A percentile compares a stretch with the other conserved stretches of the same genome.
Evolutionary conservation across 768 basidiomycete species (phyloP).

Genomic region (Lentinula detonsa): DNA sequence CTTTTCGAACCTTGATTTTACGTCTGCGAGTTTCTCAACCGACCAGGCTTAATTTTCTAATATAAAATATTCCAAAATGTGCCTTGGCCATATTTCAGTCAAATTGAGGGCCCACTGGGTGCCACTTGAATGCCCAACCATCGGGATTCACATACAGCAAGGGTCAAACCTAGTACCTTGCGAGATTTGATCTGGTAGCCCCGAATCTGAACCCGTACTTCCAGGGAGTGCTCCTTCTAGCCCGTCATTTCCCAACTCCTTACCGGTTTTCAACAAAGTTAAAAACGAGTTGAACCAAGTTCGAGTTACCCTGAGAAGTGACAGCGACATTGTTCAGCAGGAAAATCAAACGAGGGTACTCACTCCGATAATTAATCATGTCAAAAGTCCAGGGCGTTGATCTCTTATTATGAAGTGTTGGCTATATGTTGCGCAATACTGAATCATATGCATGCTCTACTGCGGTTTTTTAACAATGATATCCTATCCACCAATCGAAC

Average conservation of each 20-base stretch:
- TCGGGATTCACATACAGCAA: no score
- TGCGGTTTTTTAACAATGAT: no score
- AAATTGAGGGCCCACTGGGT: no score
- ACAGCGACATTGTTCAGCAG: background rate
- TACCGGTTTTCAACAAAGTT: background rate
- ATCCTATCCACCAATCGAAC: no score
- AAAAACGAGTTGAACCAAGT: background rate
- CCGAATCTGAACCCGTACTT: background rate
- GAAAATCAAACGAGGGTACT: background rate
- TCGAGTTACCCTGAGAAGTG: background rate
- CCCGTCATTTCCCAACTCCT: background rate
- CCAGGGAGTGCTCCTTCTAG: background rate
- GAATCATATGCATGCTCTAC: background rate
- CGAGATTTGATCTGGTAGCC: no score
- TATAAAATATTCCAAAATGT: no score
- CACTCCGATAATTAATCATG: background rate
- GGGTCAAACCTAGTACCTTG: no score
- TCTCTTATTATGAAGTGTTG: background rate
- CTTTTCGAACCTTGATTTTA: no score
- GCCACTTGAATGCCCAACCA: no score
- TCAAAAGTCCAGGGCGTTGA: background rate
- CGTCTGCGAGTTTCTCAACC: no score
- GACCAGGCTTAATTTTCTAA: no score
- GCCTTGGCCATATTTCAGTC: no score
- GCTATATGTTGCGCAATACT: background rate